Conservation (phyloP, 768 basidiomycete genomes). For the Amanita subjunquillea region DNA sequence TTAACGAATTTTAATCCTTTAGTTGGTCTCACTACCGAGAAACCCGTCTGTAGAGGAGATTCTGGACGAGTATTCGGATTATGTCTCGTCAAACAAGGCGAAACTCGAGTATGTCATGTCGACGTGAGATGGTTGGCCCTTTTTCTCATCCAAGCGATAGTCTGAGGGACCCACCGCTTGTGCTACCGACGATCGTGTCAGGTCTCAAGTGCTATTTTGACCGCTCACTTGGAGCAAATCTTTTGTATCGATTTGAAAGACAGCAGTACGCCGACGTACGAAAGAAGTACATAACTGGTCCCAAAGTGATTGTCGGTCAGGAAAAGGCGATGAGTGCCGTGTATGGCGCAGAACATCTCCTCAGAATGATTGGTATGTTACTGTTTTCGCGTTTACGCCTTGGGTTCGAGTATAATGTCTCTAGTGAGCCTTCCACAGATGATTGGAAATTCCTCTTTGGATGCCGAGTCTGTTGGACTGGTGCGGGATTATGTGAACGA, state of each 20-base stretch:
- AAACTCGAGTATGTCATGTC: slow-evolving; percentile 22
- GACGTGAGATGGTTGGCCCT: neutral
- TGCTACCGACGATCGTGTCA: slow-evolving; percentile 73
- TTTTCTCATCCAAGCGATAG: slow-evolving; percentile 21
- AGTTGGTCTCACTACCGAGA: slow-evolving; percentile 83
- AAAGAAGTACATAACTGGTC: slow-evolving; percentile 63
- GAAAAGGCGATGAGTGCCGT: slow-evolving; percentile 84
- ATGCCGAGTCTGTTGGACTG: slow-evolving; percentile 72
- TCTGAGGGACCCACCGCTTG: slow-evolving; percentile 55
- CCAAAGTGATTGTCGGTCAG: slow-evolving; percentile 50
- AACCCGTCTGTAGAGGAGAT: slow-evolving; percentile 69
- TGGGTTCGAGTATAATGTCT: neutral
- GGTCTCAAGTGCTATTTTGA: slow-evolving; percentile 92
- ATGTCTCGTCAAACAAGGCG: slow-evolving; percentile 41
- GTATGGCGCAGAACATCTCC: slow-evolving; percentile 90
- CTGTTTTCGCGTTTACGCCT: slow-evolving; percentile 3
- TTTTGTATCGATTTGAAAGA: slow-evolving; percentile 94
- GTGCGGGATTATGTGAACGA: slow-evolving; percentile 88
- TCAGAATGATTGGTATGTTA: slow-evolving; percentile 78
- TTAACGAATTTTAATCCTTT: neutral
- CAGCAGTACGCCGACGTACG: slow-evolving; percentile 80
- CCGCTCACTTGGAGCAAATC: slow-evolving; percentile 77
- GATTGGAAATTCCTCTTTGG: slow-evolving; percentile 84
- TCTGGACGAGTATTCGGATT: slow-evolving; percentile 65
- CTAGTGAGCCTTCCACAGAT: slow-evolving; percentile 87